Base-by-base conservation (phyloP, 805 yeast species). In the Citeromyces nyonsensis region DNA sequence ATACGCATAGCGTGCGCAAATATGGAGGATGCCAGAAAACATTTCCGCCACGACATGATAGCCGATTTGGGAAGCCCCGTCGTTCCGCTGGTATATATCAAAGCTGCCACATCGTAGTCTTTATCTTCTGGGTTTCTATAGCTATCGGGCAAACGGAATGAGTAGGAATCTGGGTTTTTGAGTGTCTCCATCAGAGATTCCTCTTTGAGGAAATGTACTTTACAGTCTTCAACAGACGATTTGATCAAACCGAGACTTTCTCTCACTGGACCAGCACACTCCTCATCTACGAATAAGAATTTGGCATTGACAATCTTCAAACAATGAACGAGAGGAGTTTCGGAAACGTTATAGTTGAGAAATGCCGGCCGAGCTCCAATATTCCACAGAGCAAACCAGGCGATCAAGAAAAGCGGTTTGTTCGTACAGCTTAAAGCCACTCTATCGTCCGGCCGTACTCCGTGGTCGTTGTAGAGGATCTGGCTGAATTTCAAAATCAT, bases 61-160 rank as follows among this genome's bases (percentile, higher is more conserved):
- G 94, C 96, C 4, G 95, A 80, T 52, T 86, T 86, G 10, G 97
- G 96, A 38, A 86, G 57, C 1, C 96, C 96, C 0, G 96, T 83
- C 5, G 96, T 88, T 26, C 97, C 97, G 0, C 94, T 81, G 1
- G 97, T 86, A 52, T 77, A 86, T 33, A 86, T 82, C 41, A 82
- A 63, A 40, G 76, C 66, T 13, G 80, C 75, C 4, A 88, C 67
- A 35, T 71, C 67, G 41, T 61, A 68, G 47, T 76, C 78, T 9
- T 60, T 52, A 33, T 73, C 72, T 6, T 54, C 53, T 6, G 70
- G 67, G 40, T 80, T 68, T 52, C 94, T 68, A 7, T 69, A 53
- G 6, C 53, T 42, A 42, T 74, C 73, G 0, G 61, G 54, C 35
- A 76, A 71, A 47, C 86, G 54, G 46, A 69, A 62, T 46, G 56